These are phyloP conservation scores for Fusarium fracticaudum DNA, from an alignment of 2,329 filamentous ascomycete genomes.

Conservation along the genomic window DNA sequence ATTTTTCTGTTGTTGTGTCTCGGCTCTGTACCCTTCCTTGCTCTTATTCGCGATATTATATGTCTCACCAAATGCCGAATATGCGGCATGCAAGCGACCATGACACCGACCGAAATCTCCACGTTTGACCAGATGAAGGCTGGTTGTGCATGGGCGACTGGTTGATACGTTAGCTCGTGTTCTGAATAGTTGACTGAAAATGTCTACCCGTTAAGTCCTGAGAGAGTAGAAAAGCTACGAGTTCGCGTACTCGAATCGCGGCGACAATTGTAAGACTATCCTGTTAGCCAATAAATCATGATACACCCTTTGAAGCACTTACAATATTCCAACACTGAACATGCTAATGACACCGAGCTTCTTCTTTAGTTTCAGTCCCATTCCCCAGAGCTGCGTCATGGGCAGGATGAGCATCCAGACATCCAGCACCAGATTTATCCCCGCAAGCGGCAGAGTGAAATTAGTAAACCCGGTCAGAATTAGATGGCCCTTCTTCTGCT, in stretches of 20 bases:
- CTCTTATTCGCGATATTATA: background rate
- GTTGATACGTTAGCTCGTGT: background rate
- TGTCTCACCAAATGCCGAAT: constrained; percentile 3
- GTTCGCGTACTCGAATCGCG: background rate
- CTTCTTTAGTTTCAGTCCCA: constrained; percentile 15
- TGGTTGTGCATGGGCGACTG: constrained; percentile 4
- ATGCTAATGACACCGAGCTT: constrained; percentile 25
- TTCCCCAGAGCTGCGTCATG: constrained; percentile 6
- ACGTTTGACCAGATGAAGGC: constrained; percentile 17
- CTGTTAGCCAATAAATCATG: background rate
- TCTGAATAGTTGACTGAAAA: accelerated
- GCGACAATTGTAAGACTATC: constrained; percentile 10
- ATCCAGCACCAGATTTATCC: constrained; percentile 2
- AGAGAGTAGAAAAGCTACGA: constrained; percentile 1
- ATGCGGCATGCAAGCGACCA: constrained; percentile 30
- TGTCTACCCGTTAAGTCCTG: background rate
- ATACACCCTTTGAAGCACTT: accelerated
- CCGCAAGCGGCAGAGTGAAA: background rate
- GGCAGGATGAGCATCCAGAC: constrained; percentile 24
- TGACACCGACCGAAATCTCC: constrained; percentile 15
- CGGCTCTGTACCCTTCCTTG: background rate
- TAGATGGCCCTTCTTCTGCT: background rate
- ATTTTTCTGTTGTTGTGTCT: background rate
- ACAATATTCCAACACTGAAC: constrained; percentile 30
- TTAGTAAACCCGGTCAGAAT: background rate